Evolutionary conservation across 768 basidiomycete genomes (phyloP), one percentile per base, ranked within the genome.

Genomic region (Saitozyma sp.): DNA sequence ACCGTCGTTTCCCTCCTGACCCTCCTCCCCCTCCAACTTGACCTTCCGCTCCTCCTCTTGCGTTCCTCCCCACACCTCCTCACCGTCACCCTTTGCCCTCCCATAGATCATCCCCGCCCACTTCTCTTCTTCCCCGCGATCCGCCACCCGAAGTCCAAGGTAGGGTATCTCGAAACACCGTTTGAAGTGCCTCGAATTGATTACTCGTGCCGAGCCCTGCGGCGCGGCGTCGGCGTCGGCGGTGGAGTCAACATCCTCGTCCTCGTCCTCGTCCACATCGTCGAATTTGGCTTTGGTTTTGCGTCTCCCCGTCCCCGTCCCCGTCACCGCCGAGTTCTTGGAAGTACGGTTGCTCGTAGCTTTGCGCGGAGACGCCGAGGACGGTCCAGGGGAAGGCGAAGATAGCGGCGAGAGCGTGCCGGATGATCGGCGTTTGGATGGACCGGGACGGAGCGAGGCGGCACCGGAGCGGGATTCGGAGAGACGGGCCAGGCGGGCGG

Each of bases 161-260:
- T 10, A 41, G 11, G 29, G 61, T 16, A 75, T 41, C 39, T 60
- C 58, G 39, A 75, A 75, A 40, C 59, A 62, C 6, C 53, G 10
- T 29, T 57, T 56, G 48, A 73, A 75, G 61, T 69, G 69, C 14
- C 48, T 29, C 8, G 71, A 73, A 60, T 75, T 71, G 55, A 75
- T 70, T 11, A 70, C 41, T 51, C 63, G 58, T 11, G 74, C 71
- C 8, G 69, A 71, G 38, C 54, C 19, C 5, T 29, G n/a, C n/a
- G 16, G 41, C 16, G 14, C 38, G 46, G 10, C 11, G 11, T 43
- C 17, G 11, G 11, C 19, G 10, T 49, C 29, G 41, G 17, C 10
- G 19, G 2, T 19, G 41, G 19, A 3, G 41, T 42, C 51, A 37
- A 14, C n/a, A 4, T 53, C 13, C 13, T 37, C 29, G 29, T 29